Percentiles rank a stretch among this genome's conserved stretches.
Conservation (phyloP, 148 eudicot species). For the Chenopodium formosanum region DNA sequence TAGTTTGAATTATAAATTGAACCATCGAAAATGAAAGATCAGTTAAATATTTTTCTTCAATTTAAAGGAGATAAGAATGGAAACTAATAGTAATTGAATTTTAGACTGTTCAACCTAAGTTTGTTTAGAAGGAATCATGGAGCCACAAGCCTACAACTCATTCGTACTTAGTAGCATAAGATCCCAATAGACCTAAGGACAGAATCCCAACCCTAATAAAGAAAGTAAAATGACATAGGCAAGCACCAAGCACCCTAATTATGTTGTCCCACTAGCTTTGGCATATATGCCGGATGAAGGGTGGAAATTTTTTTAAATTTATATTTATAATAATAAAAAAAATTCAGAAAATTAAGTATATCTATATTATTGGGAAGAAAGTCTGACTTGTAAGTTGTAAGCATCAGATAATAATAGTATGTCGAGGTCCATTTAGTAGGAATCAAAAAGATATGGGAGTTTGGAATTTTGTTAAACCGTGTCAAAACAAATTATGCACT, state of each 20-base stretch:
- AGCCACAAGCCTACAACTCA: too few species aligned
- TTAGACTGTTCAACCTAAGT: too few species aligned
- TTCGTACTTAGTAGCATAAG: too few species aligned
- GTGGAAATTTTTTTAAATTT: neutral
- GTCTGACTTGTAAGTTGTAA: constrained; percentile 8
- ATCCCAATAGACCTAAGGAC: neutral
- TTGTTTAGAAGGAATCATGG: too few species aligned
- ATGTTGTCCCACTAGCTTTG: constrained; percentile 28
- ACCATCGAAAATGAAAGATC: too few species aligned
- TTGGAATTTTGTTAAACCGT: constrained; percentile 16
- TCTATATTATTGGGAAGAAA: neutral
- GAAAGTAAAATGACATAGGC: neutral
- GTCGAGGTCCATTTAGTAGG: neutral
- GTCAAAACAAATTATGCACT: constrained; percentile 13
- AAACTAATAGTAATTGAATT: too few species aligned
- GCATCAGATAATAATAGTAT: neutral
- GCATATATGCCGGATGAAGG: constrained; percentile 25
- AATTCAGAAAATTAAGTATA: too few species aligned
- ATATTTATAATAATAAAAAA: too few species aligned
- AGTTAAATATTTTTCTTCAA: too few species aligned
- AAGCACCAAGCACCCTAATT: neutral
- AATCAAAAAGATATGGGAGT: constrained; percentile 18
- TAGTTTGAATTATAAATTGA: too few species aligned
- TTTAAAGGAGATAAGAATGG: too few species aligned
- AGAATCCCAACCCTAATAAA: neutral